Evolutionary conservation across 352 stramenopile genomes (phyloP).

Genomic region (Pythium insidiosum): DNA sequence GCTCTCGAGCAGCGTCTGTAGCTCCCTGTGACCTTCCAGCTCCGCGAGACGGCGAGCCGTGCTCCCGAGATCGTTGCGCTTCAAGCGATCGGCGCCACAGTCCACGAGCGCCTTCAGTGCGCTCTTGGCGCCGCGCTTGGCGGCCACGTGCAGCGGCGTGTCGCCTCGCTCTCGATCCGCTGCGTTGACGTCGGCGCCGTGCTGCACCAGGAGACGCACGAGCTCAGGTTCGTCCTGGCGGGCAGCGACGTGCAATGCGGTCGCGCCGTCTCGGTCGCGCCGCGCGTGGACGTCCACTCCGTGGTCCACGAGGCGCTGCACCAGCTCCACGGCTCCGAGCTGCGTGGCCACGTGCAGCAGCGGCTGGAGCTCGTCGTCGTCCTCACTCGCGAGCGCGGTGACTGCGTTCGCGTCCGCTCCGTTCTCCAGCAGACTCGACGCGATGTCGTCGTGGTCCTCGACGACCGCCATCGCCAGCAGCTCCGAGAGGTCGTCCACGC

Average conservation of each 20-base stretch:
- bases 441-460: slow-evolving; percentile 13
- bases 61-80: slow-evolving; percentile 2
- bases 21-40: neutral
- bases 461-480: slow-evolving; percentile 2
- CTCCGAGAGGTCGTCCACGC: neutral
- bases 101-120: slow-evolving; percentile 8
- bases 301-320: slow-evolving; percentile 4
- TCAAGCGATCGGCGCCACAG: slow-evolving; percentile 2
- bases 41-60: neutral
- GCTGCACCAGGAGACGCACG: slow-evolving; percentile 7
- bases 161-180: slow-evolving; percentile 2
- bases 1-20: neutral
- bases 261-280: neutral
- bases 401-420: no score
- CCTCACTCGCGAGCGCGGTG: no score
- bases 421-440: slow-evolving; percentile 8
- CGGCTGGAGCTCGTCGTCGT: no score
- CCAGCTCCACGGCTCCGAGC: slow-evolving; percentile 14
- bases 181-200: slow-evolving; percentile 8
- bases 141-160: slow-evolving; percentile 17
- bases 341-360: slow-evolving; percentile 7
- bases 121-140: slow-evolving; percentile 9
- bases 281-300: slow-evolving; percentile 13
- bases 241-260: slow-evolving; percentile 13
- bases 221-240: slow-evolving; percentile 12